Evolutionary conservation across 148 eudicot genomes (phyloP), one percentile per base, ranked within the genome.

Genomic region (Agrostemma githago): DNA sequence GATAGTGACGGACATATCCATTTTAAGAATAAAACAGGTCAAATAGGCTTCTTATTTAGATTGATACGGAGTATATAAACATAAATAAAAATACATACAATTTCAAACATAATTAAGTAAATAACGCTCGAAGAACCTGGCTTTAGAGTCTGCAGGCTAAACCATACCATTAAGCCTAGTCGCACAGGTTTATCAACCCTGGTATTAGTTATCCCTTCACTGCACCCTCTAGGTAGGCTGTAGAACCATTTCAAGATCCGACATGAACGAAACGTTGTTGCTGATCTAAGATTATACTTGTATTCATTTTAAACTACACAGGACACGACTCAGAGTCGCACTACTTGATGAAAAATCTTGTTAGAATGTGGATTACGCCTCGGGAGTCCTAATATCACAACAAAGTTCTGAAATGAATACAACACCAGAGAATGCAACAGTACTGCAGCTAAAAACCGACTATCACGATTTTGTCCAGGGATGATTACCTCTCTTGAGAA

Each of bases 401-500:
- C 59, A 26, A 43, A 21, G 14, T 11, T 43, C 43, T 26, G 20
- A n/a, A n/a, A n/a, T n/a, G n/a, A n/a, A n/a, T n/a, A n/a, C n/a
- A n/a, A n/a, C n/a, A n/a, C n/a, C n/a, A n/a, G n/a, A n/a, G n/a
- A n/a, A n/a, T n/a, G n/a, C n/a, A n/a, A n/a, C n/a, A n/a, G n/a
- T n/a, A n/a, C n/a, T n/a, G n/a, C n/a, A n/a, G n/a, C n/a, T n/a
- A n/a, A n/a, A n/a, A n/a, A n/a, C n/a, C n/a, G n/a, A n/a, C n/a
- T n/a, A n/a, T n/a, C n/a, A n/a, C n/a, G n/a, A n/a, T n/a, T n/a
- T n/a, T n/a, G n/a, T n/a, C n/a, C n/a, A n/a, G n/a, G n/a, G n/a
- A n/a, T n/a, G n/a, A n/a, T n/a, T n/a, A 89, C 95, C 95, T 88
- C 92, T 88, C 79, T 62, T 74, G 75, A 67, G 83, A 72, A 11